Conservation (phyloP, 768 basidiomycete species). For the Naganishia antarctica region DNA sequence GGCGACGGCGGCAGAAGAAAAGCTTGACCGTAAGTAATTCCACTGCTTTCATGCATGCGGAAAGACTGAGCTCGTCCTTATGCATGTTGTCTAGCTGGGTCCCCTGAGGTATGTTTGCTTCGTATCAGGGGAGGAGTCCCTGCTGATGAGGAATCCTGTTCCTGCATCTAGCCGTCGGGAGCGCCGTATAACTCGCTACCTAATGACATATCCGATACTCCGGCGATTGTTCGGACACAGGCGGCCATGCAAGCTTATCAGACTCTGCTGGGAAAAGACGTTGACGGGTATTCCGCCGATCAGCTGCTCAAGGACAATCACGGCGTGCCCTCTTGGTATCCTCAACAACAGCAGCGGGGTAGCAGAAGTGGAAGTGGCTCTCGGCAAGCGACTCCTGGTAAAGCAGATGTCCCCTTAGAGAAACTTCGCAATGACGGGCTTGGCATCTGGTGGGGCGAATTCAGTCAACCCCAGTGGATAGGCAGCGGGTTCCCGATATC, state of each 20-base stretch:
- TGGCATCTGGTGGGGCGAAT: conserved; percentile 14
- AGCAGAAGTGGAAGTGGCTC: conserved; percentile 16
- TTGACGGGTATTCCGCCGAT: not conserved
- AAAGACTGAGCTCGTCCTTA: no score
- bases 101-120: conserved; percentile 6
- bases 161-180: not conserved
- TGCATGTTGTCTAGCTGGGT: not conserved
- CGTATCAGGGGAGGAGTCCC: no score
- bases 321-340: conserved; percentile 3
- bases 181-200: conserved; percentile 4
- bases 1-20: not conserved
- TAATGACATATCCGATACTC: conserved; percentile 9
- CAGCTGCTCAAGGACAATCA: not conserved
- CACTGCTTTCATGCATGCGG: no score
- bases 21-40: not conserved
- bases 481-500: conserved; percentile 14
- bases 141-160: not conserved
- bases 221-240: conserved; percentile 12
- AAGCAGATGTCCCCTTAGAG: not conserved
- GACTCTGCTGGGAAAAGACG: not conserved
- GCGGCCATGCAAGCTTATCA: conserved; percentile 6
- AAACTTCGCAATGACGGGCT: not conserved
- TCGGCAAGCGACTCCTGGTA: not conserved
- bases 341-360: conserved; percentile 10
- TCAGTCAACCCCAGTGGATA: conserved; percentile 15